phyloP scores from a whole-genome alignment of 805 yeast species.

The Naumovozyma baii region DNA sequence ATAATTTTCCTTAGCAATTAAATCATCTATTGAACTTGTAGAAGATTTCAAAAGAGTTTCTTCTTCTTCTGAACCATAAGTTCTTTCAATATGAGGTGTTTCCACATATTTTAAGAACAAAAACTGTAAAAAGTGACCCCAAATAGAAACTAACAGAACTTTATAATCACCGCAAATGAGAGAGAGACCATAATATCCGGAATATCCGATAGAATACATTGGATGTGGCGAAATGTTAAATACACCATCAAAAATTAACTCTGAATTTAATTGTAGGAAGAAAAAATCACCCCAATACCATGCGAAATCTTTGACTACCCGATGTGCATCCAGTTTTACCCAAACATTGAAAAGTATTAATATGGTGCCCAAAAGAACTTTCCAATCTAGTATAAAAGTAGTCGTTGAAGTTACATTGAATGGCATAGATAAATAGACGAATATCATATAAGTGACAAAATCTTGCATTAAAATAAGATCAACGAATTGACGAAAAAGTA shows the following conservation, averaged over 20 bases:
- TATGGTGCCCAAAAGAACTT: constrained; percentile 49
- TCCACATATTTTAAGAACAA: constrained; percentile 65
- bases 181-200: constrained; percentile 80
- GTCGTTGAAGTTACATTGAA: constrained; percentile 30
- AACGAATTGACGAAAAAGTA: constrained; percentile 66
- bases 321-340: constrained; percentile 82
- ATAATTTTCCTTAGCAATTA: constrained; percentile 32
- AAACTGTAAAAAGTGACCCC: constrained; percentile 73
- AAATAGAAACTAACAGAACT: constrained; percentile 55
- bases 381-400: constrained; percentile 17
- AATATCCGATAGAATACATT: constrained; percentile 82
- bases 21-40: constrained; percentile 27
- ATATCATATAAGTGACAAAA: constrained; percentile 61
- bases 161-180: constrained; percentile 65
- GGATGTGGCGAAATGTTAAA: constrained; percentile 88
- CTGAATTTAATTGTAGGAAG: constrained; percentile 59
- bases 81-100: constrained; percentile 79
- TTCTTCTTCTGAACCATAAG: constrained; percentile 44
- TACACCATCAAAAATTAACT: constrained; percentile 77
- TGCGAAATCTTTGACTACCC: constrained; percentile 81
- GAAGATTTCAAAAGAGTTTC: constrained; percentile 31
- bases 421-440: constrained; percentile 41
- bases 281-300: constrained; percentile 96
- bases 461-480: constrained; percentile 80
- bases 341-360: constrained; percentile 67